Evolutionary conservation across 2,329 filamentous ascomycete species (phyloP).

Genomic region (Zasmidium citrigriseum): DNA sequence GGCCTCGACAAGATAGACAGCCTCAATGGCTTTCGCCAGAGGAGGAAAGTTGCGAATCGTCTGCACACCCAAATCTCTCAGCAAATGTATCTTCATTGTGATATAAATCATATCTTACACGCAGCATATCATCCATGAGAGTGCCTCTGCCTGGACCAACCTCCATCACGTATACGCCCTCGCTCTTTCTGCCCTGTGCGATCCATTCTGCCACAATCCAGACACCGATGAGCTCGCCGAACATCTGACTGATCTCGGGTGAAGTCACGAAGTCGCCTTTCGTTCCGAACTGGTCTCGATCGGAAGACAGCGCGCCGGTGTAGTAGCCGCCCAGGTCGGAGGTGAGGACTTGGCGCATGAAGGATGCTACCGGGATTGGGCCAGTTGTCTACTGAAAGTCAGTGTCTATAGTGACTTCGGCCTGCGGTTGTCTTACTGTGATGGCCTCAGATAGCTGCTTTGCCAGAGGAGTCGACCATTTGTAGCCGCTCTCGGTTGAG

Average conservation of each 20-base stretch:
- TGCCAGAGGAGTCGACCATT: constrained; percentile 92
- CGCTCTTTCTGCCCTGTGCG: constrained; percentile 73
- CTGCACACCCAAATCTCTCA: constrained; percentile 45
- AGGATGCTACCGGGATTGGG: constrained; percentile 86
- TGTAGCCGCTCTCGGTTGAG: constrained; percentile 36
- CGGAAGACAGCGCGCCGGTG: constrained; percentile 65
- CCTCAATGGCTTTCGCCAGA: constrained; percentile 74
- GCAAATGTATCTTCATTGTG: constrained; percentile 7
- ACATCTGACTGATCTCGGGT: constrained; percentile 95
- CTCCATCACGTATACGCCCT: constrained; percentile 86
- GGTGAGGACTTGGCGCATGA: constrained; percentile 98
- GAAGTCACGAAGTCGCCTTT: constrained; percentile 96
- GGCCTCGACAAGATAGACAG: constrained; percentile 95
- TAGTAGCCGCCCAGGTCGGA: constrained; percentile 92
- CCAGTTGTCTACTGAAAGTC: constrained; percentile 76
- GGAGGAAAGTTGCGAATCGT: constrained; percentile 81
- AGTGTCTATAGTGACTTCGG: neutral
- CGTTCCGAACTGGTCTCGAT: constrained; percentile 84
- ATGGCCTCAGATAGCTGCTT: constrained; percentile 86
- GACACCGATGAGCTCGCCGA: constrained; percentile 89
- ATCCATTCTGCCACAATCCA: constrained; percentile 99
- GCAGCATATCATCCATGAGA: constrained; percentile 92
- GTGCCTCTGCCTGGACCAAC: constrained; percentile 92
- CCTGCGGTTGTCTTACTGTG: constrained; percentile 56
- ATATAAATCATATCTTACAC: constrained; percentile 56